Evolutionary conservation across 1,284 basidiomycete genomes (phyloP).

Genomic region (Fistulinella cinereoalba): DNA sequence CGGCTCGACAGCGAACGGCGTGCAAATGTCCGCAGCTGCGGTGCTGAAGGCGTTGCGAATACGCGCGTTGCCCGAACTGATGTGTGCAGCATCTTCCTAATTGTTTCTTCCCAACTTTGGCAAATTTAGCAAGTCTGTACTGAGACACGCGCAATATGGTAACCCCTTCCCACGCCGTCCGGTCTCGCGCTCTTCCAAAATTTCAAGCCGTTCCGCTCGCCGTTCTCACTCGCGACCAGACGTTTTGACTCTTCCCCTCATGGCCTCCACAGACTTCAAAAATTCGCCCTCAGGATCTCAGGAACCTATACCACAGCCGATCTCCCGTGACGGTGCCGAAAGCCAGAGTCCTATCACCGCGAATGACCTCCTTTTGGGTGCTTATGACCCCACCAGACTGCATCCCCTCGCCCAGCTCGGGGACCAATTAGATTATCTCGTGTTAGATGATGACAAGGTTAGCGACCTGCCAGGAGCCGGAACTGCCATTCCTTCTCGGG

Average conservation of each 20-base stretch:
- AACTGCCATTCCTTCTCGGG: conserved; percentile 88
- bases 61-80: conserved; percentile 22
- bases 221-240: conserved; percentile 18
- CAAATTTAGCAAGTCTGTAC: conserved; percentile 6
- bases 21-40: conserved; percentile 25
- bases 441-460: conserved; percentile 92
- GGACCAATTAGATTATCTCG: conserved; percentile 88
- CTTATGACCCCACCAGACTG: conserved; percentile 85
- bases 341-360: conserved; percentile 67
- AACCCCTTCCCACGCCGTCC: conserved; percentile 20
- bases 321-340: conserved; percentile 45
- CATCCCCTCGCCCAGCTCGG: conserved; percentile 89
- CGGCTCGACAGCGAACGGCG: conserved; percentile 24
- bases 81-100: conserved; percentile 25
- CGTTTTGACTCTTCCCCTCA: conserved; percentile 14
- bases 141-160: conserved; percentile 3
- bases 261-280: conserved; percentile 29
- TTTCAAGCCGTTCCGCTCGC: conserved; percentile 22
- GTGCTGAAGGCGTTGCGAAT: conserved; percentile 23
- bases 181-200: conserved; percentile 31
- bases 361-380: conserved; percentile 76
- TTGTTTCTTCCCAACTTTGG: conserved; percentile 28
- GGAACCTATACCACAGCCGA: conserved; percentile 46
- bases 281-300: conserved; percentile 32
- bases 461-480: conserved; percentile 81